Percentiles rank a stretch among this genome's conserved stretches.
These are phyloP conservation scores for Trichoderma sp. DNA, from an alignment of 2,329 filamentous ascomycete species.

Conservation along the genomic window DNA sequence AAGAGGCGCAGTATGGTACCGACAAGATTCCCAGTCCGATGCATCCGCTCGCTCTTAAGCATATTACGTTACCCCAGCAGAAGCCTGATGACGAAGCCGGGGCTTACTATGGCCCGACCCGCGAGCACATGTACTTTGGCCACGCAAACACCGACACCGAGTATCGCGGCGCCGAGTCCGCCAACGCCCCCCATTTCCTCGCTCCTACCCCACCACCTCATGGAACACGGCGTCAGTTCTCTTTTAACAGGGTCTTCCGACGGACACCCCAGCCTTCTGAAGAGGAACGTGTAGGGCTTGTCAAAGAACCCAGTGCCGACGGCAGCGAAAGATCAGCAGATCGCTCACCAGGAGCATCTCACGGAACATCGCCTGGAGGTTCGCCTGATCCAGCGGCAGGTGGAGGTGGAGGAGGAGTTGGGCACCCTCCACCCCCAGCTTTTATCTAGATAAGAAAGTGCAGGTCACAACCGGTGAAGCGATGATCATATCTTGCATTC, in stretches of 20 bases:
- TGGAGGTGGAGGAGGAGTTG: neutral
- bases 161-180: slow-evolving; percentile 49
- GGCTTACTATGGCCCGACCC: slow-evolving; percentile 45
- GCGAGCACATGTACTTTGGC: slow-evolving; percentile 52
- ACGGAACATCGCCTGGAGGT: neutral
- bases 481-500: slow-evolving; percentile 14
- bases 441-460: slow-evolving; percentile 19
- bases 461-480: slow-evolving; percentile 2
- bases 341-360: neutral
- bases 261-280: slow-evolving; percentile 63
- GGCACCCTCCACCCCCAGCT: neutral
- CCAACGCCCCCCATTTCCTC: slow-evolving; percentile 37
- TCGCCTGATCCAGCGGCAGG: neutral
- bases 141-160: slow-evolving; percentile 47
- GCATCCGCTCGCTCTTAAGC: slow-evolving; percentile 65
- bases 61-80: slow-evolving; percentile 58
- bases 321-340: neutral
- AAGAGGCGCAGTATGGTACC: slow-evolving; percentile 38
- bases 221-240: slow-evolving; percentile 77
- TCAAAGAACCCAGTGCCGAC: slow-evolving; percentile 59
- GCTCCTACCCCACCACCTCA: slow-evolving; percentile 66
- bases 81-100: slow-evolving; percentile 49
- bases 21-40: slow-evolving; percentile 57
- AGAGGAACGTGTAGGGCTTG: slow-evolving; percentile 80
- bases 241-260: slow-evolving; percentile 82